These are phyloP conservation scores for Daedaleopsis nitida DNA, from an alignment of 768 basidiomycete species.

Conservation along the genomic window DNA sequence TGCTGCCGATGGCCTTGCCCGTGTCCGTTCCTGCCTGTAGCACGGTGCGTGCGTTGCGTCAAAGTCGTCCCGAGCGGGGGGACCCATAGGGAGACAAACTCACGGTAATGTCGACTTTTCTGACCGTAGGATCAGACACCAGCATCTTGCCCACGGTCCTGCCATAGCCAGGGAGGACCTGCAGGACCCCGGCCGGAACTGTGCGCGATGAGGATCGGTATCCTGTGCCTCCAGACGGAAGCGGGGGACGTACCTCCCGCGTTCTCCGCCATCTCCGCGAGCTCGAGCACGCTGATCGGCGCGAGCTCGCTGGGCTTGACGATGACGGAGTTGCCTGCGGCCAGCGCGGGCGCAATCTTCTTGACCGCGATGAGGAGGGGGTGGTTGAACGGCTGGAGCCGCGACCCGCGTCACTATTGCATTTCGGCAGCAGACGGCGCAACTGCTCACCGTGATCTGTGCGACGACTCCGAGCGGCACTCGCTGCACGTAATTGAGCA, in stretches of 20 bases:
- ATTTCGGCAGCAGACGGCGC: not conserved
- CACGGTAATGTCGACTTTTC: slow-evolving; percentile 86
- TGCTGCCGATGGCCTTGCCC: slow-evolving; percentile 70
- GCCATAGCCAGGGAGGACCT: slow-evolving; percentile 76
- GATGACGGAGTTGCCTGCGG: slow-evolving; percentile 82
- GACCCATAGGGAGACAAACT: slow-evolving; percentile 19
- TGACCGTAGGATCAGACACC: slow-evolving; percentile 63
- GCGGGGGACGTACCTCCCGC: slow-evolving; percentile 58
- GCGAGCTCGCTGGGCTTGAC: slow-evolving; percentile 86
- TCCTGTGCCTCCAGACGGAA: not conserved
- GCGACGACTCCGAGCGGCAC: slow-evolving; percentile 88
- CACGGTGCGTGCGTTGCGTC: not conserved
- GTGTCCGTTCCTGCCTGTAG: slow-evolving; percentile 75
- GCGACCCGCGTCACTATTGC: not conserved
- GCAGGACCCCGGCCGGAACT: slow-evolving; percentile 81
- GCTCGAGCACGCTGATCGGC: slow-evolving; percentile 78
- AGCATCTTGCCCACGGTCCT: slow-evolving; percentile 63
- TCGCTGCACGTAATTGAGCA: slow-evolving; percentile 79
- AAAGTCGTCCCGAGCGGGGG: not conserved
- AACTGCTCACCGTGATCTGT: slow-evolving; percentile 69
- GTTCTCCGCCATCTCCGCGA: slow-evolving; percentile 61
- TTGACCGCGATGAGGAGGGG: slow-evolving; percentile 87
- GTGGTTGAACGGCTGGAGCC: slow-evolving; percentile 78
- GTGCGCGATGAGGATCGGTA: not conserved
- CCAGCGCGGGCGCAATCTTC: slow-evolving; percentile 84